These are phyloP conservation scores for Botrytis hyacinthi DNA, from an alignment of 2,329 filamentous ascomycete genomes.

Conservation along the genomic window DNA sequence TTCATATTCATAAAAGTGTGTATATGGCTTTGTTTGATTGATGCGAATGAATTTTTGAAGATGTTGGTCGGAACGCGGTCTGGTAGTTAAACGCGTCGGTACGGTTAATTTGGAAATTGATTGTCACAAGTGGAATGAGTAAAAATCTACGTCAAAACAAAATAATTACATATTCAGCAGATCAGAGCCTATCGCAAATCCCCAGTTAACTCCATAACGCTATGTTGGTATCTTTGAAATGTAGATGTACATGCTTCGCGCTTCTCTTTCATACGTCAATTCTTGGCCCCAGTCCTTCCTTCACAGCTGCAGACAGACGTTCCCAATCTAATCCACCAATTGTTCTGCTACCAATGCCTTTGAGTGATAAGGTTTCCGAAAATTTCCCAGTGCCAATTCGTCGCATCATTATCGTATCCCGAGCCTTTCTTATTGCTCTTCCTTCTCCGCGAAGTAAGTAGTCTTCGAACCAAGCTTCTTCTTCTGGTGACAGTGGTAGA, in stretches of 20 bases:
- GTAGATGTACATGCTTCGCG: background rate
- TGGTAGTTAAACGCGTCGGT: background rate
- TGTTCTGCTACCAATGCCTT: constrained; percentile 36
- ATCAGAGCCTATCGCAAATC: background rate
- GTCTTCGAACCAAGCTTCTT: constrained; percentile 73
- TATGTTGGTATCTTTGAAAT: constrained; percentile 23
- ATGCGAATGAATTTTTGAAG: background rate
- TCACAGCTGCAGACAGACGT: constrained; percentile 32
- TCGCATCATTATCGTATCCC: constrained; percentile 73
- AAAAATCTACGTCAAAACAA: background rate
- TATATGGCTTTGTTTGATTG: background rate
- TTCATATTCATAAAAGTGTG: constrained; percentile 1
- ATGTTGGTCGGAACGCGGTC: constrained; percentile 10
- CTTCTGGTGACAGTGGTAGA: constrained; percentile 66
- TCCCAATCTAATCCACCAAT: constrained; percentile 37
- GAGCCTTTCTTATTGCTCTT: constrained; percentile 60
- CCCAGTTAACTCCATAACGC: constrained; percentile 19
- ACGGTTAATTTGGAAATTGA: constrained; percentile 1
- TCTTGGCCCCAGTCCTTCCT: constrained; percentile 37
- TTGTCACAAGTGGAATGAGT: constrained; percentile 1
- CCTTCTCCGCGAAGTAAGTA: constrained; percentile 65
- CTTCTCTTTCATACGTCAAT: constrained; percentile 17
- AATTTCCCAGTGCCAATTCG: constrained; percentile 66
- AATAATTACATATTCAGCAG: background rate
- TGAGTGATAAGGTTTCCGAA: constrained; percentile 47